Conservation (phyloP, 2,329 filamentous ascomycete genomes). For the Aureobasidium melanogenum region DNA sequence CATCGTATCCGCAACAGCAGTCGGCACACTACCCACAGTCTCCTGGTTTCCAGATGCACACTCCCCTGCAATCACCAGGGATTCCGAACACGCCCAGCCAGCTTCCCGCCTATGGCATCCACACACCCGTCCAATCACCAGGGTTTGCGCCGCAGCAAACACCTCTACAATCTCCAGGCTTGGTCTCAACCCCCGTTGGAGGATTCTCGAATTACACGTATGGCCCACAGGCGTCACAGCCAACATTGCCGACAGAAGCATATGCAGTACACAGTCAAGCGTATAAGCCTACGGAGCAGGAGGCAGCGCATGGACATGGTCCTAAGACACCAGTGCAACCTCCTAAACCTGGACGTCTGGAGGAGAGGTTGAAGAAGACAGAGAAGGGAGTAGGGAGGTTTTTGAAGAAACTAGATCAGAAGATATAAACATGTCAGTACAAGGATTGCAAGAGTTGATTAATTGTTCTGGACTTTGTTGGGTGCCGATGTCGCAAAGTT, state of each 20-base stretch:
- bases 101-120: constrained; percentile 29
- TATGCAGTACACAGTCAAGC: constrained; percentile 59
- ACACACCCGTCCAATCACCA: constrained; percentile 25
- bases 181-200: constrained; percentile 35
- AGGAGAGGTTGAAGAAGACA: constrained; percentile 55
- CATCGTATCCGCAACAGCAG: constrained; percentile 17
- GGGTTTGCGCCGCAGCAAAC: constrained; percentile 20
- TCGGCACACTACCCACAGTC: constrained; percentile 14
- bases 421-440: not conserved
- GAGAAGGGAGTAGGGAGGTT: constrained; percentile 64
- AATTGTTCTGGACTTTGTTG: no score
- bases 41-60: not conserved
- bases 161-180: constrained; percentile 21
- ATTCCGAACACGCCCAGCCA: constrained; percentile 22
- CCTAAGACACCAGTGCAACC: constrained; percentile 19
- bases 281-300: constrained; percentile 59
- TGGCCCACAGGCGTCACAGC: constrained; percentile 22
- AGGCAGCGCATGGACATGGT: constrained; percentile 31
- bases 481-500: not conserved
- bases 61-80: constrained; percentile 19
- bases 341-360: constrained; percentile 35
- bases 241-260: constrained; percentile 22
- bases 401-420: constrained; percentile 62
- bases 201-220: constrained; percentile 51
- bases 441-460: not conserved